Percentiles rank a stretch among this genome's conserved stretches.
Evolutionary conservation across 805 yeast species (phyloP).

Genomic region (Metschnikowia koreensis): DNA sequence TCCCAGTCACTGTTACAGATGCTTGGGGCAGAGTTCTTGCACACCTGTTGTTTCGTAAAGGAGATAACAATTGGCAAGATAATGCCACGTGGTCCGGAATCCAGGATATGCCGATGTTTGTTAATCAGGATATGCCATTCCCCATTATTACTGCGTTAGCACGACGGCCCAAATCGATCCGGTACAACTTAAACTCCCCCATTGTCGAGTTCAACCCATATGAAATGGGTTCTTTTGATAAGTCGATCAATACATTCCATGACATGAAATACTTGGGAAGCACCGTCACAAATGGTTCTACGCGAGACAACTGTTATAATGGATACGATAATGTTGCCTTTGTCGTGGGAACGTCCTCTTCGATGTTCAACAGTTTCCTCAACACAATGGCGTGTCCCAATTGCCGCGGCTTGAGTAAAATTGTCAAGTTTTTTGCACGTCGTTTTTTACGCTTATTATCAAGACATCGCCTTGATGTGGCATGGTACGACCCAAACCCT

Average conservation of each 20-base stretch:
- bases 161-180: constrained; percentile 31
- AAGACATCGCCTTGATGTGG: constrained; percentile 28
- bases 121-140: constrained; percentile 41
- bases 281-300: constrained; percentile 30
- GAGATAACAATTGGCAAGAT: constrained; percentile 26
- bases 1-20: constrained; percentile 65
- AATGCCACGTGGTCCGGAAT: constrained; percentile 36
- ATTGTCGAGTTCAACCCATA: constrained; percentile 41
- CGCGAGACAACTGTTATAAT: constrained; percentile 27
- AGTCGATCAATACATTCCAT: constrained; percentile 37
- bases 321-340: constrained; percentile 43
- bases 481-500: constrained; percentile 38
- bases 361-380: constrained; percentile 37
- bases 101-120: constrained; percentile 25
- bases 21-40: constrained; percentile 78
- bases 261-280: constrained; percentile 40
- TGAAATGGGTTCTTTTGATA: constrained; percentile 43
- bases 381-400: constrained; percentile 35
- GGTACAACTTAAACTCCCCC: constrained; percentile 35
- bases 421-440: constrained; percentile 26
- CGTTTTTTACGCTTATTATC: constrained; percentile 28
- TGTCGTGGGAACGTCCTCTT: constrained; percentile 39
- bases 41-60: constrained; percentile 53
- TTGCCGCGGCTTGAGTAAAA: constrained; percentile 25
- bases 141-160: constrained; percentile 39